Base-by-base conservation (phyloP, 768 basidiomycete species). In the Galerina sulciceps region DNA sequence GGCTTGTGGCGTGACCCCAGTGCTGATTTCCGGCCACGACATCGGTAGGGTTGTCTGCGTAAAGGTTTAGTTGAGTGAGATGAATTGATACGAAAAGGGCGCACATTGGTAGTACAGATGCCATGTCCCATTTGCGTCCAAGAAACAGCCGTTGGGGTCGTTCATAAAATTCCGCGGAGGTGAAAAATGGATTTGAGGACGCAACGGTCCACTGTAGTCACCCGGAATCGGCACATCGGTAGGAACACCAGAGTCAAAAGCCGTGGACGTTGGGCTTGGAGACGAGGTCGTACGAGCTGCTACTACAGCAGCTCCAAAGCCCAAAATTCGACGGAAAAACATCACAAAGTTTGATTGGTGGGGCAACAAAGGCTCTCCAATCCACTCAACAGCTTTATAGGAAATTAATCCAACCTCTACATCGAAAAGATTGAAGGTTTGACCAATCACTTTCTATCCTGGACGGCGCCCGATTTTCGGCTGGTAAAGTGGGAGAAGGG, bases 71-170 rank as follows among this genome's bases (percentile, higher is more conserved):
- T 23, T 40, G 23, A 15, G 22, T 23, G 13, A 2, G 4, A 2
- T 1, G 2, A 20, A 4, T 13, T 22, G 40, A 1, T 13, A 15
- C 15, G 18, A 3, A 20, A 38, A 51, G 11, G 15, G 23, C 37
- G 20, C 14, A 51, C 49, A 51, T 18, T 51, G 49, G 26, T 51
- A 51, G 26, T 51, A 51, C 11, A 51, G 49, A n/a, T 51, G 49
- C 49, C 49, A 51, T 17, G 49, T 51, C 36, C 49, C 49, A 17
- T 51, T 40, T 1, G 49, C 49, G 31, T 51, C 49, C 49, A 51
- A 18, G 15, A 51, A 51, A n/a, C 49, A 51, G 49, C 49, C 49
- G 17, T 51, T 51, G 20, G 49, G 49, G 13, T 51, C 49, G n/a
- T 51, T 51, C 49, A 51, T 51, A n/a, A 51, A 51, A 38, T 23